A percentile compares a stretch with the other conserved stretches of the same genome.
These are phyloP conservation scores for Streptanthus diversifolius DNA, from an alignment of 345 rosid species.

Conservation along the genomic window DNA sequence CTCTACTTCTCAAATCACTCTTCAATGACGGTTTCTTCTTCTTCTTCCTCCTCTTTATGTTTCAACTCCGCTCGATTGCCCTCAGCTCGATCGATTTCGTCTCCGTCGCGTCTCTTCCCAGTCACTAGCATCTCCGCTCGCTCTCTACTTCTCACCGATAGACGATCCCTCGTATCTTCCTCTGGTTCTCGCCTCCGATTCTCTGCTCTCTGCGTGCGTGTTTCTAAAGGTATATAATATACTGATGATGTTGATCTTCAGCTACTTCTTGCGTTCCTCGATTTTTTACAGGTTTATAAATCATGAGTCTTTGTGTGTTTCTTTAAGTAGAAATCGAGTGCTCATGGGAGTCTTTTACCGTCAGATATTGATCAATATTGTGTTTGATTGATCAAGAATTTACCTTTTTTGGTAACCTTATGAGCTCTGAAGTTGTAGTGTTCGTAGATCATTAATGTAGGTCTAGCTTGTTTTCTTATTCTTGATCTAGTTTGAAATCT, in stretches of 20 bases:
- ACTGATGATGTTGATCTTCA: background rate
- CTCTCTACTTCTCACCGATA: slow-evolving; percentile 35
- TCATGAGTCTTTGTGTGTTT: background rate
- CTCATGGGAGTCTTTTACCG: background rate
- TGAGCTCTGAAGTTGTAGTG: background rate
- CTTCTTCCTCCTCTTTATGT: background rate
- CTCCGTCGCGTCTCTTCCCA: slow-evolving; percentile 24
- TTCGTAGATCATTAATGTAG: too few relatives aligned
- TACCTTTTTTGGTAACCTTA: background rate
- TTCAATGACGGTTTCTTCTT: background rate
- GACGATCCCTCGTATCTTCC: slow-evolving; percentile 8
- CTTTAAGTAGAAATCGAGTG: background rate
- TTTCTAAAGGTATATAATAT: slow-evolving; percentile 37
- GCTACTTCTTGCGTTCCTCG: background rate
- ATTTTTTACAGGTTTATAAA: background rate
- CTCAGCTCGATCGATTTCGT: slow-evolving; percentile 24
- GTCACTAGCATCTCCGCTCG: slow-evolving; percentile 11
- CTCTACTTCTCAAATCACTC: background rate
- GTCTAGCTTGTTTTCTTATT: background rate
- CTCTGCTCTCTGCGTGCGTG: slow-evolving; percentile 31
- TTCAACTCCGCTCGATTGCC: background rate
- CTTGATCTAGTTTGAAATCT: background rate
- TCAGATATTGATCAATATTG: background rate
- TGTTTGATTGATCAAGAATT: background rate
- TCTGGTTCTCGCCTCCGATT: slow-evolving; percentile 27